Evolutionary conservation across 768 basidiomycete genomes (phyloP), one percentile per base, ranked within the genome.

Genomic region (Lanmaoa rubissima): DNA sequence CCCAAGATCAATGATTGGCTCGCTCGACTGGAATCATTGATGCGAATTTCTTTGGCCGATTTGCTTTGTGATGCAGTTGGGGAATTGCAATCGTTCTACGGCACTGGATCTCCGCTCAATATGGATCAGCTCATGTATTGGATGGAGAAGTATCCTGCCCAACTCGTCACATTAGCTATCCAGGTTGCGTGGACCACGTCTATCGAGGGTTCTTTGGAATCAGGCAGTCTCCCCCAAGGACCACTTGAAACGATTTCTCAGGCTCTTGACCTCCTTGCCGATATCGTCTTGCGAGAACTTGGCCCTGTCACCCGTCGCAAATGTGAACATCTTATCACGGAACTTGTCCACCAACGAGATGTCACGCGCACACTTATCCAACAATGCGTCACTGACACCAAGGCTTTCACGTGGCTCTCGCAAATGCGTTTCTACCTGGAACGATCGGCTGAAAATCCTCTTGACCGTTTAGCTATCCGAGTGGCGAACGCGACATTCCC

Each of bases 1-100:
- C 92, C 95, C 5, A 95, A 94, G 76, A 98, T 99, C 78, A 99
- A 99, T 69, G 97, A 99, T 67, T 99, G 97, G 97, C 81, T 99
- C 43, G 88, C 89, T 41, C 87, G 86, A 63, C 81, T 98, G 51
- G 97, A 99, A 72, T 79, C 85, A 2, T 90, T 92, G 81, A 98
- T 98, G 95, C 83, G 92, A 28, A 66, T 88, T 19, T 94, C 96
- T 11, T 80, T 99, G 45, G 92, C 97, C 2, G 79, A 85, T 53
- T 77, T 94, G 10, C 82, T 98, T 21, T 83, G 82, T 13, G 86
- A 89, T 38, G 86, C 92, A 1, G 92, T 95, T 32, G 75, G 75
- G 6, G 92, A 95, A 69, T 78, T 98, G 5, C 83, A 89, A 62
- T 70, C 75, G 5, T 92, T 98, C 75, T 97, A 94, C 68, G 84